Percentiles rank a stretch among this genome's conserved stretches.
These are phyloP conservation scores for Luffa acutangula DNA, from an alignment of 306 rosid species.

Conservation along the genomic window DNA sequence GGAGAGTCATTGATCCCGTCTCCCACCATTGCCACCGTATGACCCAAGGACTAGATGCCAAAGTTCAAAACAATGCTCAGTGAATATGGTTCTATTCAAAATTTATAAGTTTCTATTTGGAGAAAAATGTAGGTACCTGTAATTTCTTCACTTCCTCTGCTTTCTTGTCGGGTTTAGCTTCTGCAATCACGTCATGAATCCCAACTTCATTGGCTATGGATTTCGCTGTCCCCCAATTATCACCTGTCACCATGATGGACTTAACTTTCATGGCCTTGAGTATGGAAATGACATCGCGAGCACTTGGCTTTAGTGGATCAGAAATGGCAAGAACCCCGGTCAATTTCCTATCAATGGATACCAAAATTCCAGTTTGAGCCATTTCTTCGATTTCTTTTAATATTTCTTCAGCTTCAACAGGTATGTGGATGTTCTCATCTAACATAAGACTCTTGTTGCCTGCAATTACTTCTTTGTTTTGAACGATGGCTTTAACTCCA, in stretches of 20 bases:
- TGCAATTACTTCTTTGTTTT: constrained; percentile 15
- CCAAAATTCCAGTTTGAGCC: constrained; percentile 71
- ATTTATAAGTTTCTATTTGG: background rate
- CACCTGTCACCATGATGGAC: constrained; percentile 79
- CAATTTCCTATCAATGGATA: constrained; percentile 42
- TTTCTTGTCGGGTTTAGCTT: constrained; percentile 66
- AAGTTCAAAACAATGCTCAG: background rate
- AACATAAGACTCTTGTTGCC: constrained; percentile 69
- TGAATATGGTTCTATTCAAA: background rate
- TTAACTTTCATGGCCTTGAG: constrained; percentile 59
- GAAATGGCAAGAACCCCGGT: constrained; percentile 65
- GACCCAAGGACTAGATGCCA: constrained; percentile 30
- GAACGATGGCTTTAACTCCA: constrained; percentile 53
- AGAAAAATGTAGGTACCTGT: constrained; percentile 32
- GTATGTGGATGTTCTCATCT: constrained; percentile 31
- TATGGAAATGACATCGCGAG: constrained; percentile 54
- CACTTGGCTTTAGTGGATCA: constrained; percentile 72
- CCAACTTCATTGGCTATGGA: constrained; percentile 71
- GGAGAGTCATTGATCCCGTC: constrained; percentile 91
- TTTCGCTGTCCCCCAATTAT: constrained; percentile 86
- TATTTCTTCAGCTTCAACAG: constrained; percentile 41
- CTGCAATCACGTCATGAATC: constrained; percentile 60
- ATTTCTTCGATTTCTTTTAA: constrained; percentile 55
- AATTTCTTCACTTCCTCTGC: constrained; percentile 49
- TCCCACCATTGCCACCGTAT: constrained; percentile 78